Base-by-base conservation (phyloP, 208 protist genomes). In the Wallacemonas rigidus region DNA sequence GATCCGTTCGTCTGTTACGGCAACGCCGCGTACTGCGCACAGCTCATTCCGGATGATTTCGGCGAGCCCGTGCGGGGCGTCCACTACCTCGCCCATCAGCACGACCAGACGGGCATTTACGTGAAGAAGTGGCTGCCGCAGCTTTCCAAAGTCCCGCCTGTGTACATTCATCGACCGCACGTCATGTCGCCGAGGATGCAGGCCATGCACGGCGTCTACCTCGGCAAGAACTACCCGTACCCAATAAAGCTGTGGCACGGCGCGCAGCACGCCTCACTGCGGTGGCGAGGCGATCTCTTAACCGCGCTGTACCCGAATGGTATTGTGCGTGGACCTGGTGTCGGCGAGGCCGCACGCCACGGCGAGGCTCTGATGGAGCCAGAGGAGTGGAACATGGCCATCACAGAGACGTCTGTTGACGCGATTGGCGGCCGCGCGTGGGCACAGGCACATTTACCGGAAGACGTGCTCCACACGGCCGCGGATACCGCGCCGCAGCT, bases 31-130 rank as follows among this genome's bases (percentile, higher is more conserved):
- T 94, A 95, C 82, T 85, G 48, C 58, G 83, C 77, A 51, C 88
- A 92, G 51, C 80, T 97, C 8, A 62, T 95, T n/a, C 79, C 57
- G 1, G 90, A 95, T 61, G 90, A 95, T 75, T 95, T 93, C 72
- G 93, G 91, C 1, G 89, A 95, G 68, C 71, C 86, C 7, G 86
- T 97, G 65, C 86, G 85, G 41, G 92, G 70, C 73, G 64, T 93
- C 44, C 84, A 91, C 71, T 94, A 89, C 77, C 80, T 95, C 44
- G 87, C 89, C 44, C 89, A 94, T 61, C 86, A 95, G 43, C 91
- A 95, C 72, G 93, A 97, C 56, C 89, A 94, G 71, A 94, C 86
- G 3, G 93, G 93, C 48, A 95, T 97, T 53, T 97, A 95, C 79
- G 79, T 95, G 17, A 95, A 95, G 75, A 87, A 88, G 69, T 97